Conservation (phyloP, 345 rosid species). For the Eucalyptus leucophloia region DNA sequence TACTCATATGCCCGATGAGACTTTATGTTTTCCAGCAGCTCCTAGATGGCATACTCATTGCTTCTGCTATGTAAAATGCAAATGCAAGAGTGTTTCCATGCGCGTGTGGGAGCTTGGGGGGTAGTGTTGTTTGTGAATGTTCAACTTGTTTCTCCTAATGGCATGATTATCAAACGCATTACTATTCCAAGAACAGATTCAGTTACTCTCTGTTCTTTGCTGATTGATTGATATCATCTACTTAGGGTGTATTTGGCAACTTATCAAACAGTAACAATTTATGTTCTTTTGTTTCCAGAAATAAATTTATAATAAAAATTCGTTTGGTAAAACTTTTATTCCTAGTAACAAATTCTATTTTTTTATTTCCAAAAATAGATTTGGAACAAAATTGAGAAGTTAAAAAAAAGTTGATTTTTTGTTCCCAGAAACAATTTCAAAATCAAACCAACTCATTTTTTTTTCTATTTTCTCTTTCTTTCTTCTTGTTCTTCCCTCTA, state of each 20-base stretch:
- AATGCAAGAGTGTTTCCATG: neutral
- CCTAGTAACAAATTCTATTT: accelerated
- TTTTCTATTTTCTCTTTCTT: too few species aligned
- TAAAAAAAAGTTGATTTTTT: too few species aligned
- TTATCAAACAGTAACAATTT: too few species aligned
- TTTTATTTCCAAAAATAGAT: too few species aligned
- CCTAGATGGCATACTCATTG: neutral
- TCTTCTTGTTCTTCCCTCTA: too few species aligned
- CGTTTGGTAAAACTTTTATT: too few species aligned
- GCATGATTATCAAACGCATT: neutral
- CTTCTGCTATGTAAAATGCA: neutral
- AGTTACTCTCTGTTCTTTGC: neutral
- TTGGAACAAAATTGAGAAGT: too few species aligned
- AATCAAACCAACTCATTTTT: too few species aligned
- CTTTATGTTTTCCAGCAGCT: neutral
- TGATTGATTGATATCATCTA: too few species aligned
- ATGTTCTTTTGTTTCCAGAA: accelerated
- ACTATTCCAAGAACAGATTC: neutral
- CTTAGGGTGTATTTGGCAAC: too few species aligned
- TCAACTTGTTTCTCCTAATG: neutral
- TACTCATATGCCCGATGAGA: neutral
- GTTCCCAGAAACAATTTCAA: too few species aligned
- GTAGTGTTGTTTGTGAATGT: neutral
- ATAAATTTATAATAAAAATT: too few species aligned
- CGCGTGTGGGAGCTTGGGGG: neutral